Percentiles rank a stretch among this genome's conserved stretches.
Evolutionary conservation across 129 eudicot species (phyloP).

Genomic region (Apium graveolens): DNA sequence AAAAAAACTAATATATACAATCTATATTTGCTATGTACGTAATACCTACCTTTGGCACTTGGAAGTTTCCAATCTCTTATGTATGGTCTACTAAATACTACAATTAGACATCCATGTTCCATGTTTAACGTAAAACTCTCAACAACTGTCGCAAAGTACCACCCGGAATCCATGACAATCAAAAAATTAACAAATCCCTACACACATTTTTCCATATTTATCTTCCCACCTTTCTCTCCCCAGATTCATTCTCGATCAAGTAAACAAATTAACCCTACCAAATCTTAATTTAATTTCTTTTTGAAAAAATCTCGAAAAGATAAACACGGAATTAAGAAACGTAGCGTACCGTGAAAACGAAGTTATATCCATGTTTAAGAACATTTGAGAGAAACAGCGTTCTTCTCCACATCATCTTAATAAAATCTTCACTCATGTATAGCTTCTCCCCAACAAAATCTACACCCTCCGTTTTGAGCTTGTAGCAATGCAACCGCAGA

Average conservation of each 20-base stretch:
- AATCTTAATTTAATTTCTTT: not conserved
- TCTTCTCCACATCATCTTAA: constrained; percentile 91
- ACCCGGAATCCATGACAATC: not conserved
- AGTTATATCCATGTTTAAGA: constrained; percentile 68
- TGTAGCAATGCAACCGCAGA: constrained; percentile 54
- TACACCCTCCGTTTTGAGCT: constrained; percentile 52
- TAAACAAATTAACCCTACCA: not conserved
- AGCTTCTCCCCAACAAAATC: constrained; percentile 53
- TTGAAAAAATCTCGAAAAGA: not conserved
- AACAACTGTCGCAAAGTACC: not conserved
- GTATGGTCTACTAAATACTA: too few species aligned
- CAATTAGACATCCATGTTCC: too few species aligned
- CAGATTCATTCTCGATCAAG: not conserved
- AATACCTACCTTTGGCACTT: too few species aligned
- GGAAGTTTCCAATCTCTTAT: too few species aligned
- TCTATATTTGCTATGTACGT: too few species aligned
- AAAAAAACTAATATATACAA: too few species aligned
- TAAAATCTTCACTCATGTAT: constrained; percentile 62
- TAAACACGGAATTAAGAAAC: not conserved
- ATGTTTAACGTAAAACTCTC: not conserved
- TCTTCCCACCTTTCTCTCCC: not conserved
- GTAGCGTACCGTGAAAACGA: constrained; percentile 59
- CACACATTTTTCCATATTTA: not conserved
- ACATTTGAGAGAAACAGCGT: constrained; percentile 57
- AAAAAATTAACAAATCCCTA: not conserved